Percentiles rank a stretch among this genome's conserved stretches.
These are phyloP conservation scores for Ganoderma leucocontextum DNA, from an alignment of 1,284 basidiomycete genomes.

Conservation along the genomic window DNA sequence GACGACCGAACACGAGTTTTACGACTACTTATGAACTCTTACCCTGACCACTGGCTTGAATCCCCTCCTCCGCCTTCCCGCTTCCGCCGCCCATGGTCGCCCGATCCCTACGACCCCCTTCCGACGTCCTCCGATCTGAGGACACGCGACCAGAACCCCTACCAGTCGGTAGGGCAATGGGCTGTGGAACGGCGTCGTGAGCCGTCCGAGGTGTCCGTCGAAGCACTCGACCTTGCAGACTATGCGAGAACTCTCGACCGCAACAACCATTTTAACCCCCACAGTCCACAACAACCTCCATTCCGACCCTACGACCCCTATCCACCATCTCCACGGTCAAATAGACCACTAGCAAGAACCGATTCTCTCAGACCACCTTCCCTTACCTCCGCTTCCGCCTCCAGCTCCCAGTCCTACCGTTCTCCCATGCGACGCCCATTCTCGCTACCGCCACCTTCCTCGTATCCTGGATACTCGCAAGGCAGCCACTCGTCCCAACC, in stretches of 20 bases:
- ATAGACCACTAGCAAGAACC: conserved; percentile 48
- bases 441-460: conserved; percentile 53
- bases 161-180: conserved; percentile 31
- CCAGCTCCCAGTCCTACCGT: conserved; percentile 43
- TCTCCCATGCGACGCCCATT: conserved; percentile 50
- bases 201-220: conserved; percentile 68
- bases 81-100: conserved; percentile 66
- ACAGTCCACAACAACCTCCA: conserved; percentile 34
- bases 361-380: conserved; percentile 54
- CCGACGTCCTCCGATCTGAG: conserved; percentile 45
- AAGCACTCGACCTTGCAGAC: conserved; percentile 75
- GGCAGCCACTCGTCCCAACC: conserved; percentile 34
- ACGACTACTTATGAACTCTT: conserved; percentile 47
- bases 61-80: conserved; percentile 61
- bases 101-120: conserved; percentile 63
- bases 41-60: conserved; percentile 53
- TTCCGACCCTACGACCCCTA: conserved; percentile 45
- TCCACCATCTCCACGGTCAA: conserved; percentile 48
- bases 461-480: conserved; percentile 32
- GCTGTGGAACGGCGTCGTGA: conserved; percentile 48
- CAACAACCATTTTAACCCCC: conserved; percentile 41
- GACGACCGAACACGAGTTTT: conserved; percentile 32
- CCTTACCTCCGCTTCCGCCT: conserved; percentile 54
- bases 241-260: conserved; percentile 60
- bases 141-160: conserved; percentile 18